These are phyloP conservation scores for Pyrenochaeta sp. DNA, from an alignment of 2,329 filamentous ascomycete genomes.

Conservation along the genomic window DNA sequence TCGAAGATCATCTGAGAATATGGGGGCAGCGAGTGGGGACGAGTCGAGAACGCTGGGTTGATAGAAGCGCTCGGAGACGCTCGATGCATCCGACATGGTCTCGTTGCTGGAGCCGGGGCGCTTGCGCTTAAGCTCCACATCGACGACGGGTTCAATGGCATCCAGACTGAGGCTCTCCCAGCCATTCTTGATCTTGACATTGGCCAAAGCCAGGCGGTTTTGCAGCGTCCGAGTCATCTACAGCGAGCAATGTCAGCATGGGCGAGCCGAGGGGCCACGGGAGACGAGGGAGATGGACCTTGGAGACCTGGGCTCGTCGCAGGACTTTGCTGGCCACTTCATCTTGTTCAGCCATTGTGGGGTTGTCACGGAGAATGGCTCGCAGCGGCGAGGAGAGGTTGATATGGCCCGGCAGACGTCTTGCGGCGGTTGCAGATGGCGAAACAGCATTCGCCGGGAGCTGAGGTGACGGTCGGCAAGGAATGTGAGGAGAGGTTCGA, in stretches of 20 bases:
- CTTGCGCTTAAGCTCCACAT: conserved; percentile 79
- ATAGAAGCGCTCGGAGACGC: conserved; percentile 79
- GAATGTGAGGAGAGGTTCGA: conserved; percentile 38
- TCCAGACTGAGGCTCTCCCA: conserved; percentile 91
- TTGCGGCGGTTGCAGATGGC: conserved; percentile 35
- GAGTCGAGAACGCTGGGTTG: conserved; percentile 76
- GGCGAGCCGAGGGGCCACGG: conserved; percentile 23
- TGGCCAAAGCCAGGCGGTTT: conserved; percentile 91
- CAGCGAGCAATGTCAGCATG: conserved; percentile 34
- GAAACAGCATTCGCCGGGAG: conserved; percentile 35
- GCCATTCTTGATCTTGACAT: conserved; percentile 96
- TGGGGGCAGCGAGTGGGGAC: conserved; percentile 81
- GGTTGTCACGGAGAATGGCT: conserved; percentile 16
- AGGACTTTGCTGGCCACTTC: conserved; percentile 55
- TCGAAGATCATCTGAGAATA: conserved; percentile 84
- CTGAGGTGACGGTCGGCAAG: conserved; percentile 39
- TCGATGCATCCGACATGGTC: conserved; percentile 84
- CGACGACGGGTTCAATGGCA: conserved; percentile 83
- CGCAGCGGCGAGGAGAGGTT: conserved; percentile 24
- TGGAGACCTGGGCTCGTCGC: conserved; percentile 54
- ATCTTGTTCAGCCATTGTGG: conserved; percentile 47
- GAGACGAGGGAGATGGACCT: conserved; percentile 38
- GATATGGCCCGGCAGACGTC: conserved; percentile 34
- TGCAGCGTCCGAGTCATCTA: conserved; percentile 94
- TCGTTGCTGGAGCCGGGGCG: conserved; percentile 73